Base-by-base conservation (phyloP, 2,329 filamentous ascomycete species). In the Calonectria leucothoes region DNA sequence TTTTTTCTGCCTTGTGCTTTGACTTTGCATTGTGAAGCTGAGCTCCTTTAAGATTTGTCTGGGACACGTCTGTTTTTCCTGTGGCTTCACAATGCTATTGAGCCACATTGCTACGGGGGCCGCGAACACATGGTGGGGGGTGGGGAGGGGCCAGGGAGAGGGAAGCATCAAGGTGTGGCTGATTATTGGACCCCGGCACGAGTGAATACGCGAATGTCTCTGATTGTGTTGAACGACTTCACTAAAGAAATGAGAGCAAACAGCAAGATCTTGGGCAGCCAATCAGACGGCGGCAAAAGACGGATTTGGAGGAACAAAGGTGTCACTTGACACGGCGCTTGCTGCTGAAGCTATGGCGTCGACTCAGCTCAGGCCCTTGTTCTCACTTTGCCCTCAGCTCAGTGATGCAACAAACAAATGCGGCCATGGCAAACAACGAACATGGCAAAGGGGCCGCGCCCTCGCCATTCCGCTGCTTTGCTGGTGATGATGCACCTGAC, bases 1-100 rank as follows among this genome's bases (percentile, higher is more conserved):
- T 11, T 51, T 59, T 55, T 55, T 52, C 31, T 52, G 15, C 29
- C 27, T 57, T 15, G 55, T 59, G 55, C 55, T 59, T 59, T 37
- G 55, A 59, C 55, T 57, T 55, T 59, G 31, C 55, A 59, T 59
- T 59, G 33, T 39, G n/a, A 37, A 59, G 55, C 55, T 59, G 55
- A 59, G 29, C 31, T 37, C n/a, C 15, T 51, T 23, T 59, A 59
- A 59, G 35, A 55, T 55, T 55, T 29, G 51, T 33, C 29, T 55
- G 51, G 51, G 51, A 55, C 51, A 55, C 27, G 7, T 33, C 29
- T 33, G 20, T 33, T 55, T 55, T 2, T 4, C n/a, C n/a, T 59
- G 33, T 59, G 55, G 55, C 55, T 59, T 37, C 55, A 59, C 11
- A 59, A 37, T 59, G n/a, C 33, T 37, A 37, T 59, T 59, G 31